A percentile compares a stretch with the other conserved stretches of the same genome.
These are phyloP conservation scores for Teunomyces panamensis DNA, from an alignment of 805 yeast species.

Conservation along the genomic window DNA sequence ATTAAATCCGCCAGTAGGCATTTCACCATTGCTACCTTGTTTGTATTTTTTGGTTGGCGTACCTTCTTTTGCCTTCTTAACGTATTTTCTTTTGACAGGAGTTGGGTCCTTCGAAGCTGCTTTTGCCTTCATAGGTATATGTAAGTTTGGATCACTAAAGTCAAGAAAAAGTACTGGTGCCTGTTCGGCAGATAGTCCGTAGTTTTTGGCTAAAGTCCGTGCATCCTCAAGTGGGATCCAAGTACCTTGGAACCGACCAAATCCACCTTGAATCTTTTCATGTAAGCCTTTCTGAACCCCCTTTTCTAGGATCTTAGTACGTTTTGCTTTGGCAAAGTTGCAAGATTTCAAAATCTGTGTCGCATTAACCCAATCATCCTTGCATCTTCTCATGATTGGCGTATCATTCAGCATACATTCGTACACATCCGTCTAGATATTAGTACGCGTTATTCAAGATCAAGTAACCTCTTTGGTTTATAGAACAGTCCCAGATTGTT, in stretches of 20 bases:
- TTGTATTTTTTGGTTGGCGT: slow-evolving; percentile 42
- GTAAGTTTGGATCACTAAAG: slow-evolving; percentile 31
- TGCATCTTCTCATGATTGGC: slow-evolving; percentile 84
- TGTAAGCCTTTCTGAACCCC: slow-evolving; percentile 90
- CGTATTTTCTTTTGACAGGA: slow-evolving; percentile 41
- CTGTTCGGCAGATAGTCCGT: slow-evolving; percentile 36
- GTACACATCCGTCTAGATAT: slow-evolving; percentile 56
- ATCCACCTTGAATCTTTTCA: slow-evolving; percentile 96
- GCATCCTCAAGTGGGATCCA: slow-evolving; percentile 91
- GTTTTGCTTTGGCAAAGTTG: slow-evolving; percentile 87
- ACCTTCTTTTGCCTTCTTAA: slow-evolving; percentile 54
- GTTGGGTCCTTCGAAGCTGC: slow-evolving; percentile 37
- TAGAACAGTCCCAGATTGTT: background rate
- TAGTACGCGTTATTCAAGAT: slow-evolving; percentile 5
- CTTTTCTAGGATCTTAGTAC: slow-evolving; percentile 87
- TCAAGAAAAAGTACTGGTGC: slow-evolving; percentile 43
- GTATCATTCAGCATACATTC: slow-evolving; percentile 65
- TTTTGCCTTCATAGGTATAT: slow-evolving; percentile 35
- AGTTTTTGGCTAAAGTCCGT: slow-evolving; percentile 35
- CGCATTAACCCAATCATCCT: slow-evolving; percentile 96
- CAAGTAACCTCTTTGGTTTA: background rate
- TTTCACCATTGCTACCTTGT: background rate
- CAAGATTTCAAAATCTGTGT: slow-evolving; percentile 94
- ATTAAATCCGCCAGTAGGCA: slow-evolving; percentile 9
- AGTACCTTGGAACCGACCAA: slow-evolving; percentile 95